Evolutionary conservation across 306 rosid species (phyloP), one percentile per base, ranked within the genome.

Genomic region (Lotus japonicus): DNA sequence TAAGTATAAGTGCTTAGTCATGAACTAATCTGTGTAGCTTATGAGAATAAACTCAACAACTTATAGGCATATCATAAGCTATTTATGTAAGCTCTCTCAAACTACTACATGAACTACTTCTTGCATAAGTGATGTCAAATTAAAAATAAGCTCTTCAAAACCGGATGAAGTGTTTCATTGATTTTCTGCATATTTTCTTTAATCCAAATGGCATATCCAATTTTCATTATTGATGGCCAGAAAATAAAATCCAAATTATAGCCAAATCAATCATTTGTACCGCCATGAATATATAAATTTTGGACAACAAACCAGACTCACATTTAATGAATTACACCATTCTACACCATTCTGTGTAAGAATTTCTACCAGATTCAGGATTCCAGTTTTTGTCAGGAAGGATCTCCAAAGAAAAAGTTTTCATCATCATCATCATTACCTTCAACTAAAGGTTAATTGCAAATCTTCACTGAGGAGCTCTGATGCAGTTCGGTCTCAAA

Each of bases 371-470:
- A 46, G 48, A 8, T 35, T 68, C 74, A 28, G 16, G 58, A 51
- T 68, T 76, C 71, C 33, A n/a, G 9, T 54, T 45, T 66, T 58
- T 58, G 48, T 71, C 11, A 3, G 58, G 5, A 31, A 64, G 17
- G 7, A 18, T 42, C 57, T 52, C 15, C 55, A 42, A 59, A 46
- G 41, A 11, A 2, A 38, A 72, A 68, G 51, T 56, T 69, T 63
- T 81, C 68, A 45, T 76, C 77, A 43, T 68, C 75, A 31, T 79
- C 79, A 72, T 76, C 65, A 16, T 10, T 2, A 53, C 46, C 44
- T 51, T 56, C 57, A 63, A 58, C 63, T 54, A 42, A 71, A 60
- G 64, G 66, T 48, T 35, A 74, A 63, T 26, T 17, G 42, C 38
- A 60, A 60, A 21, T 36, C 76, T 16, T 48, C 46, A 44, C 7